Percentiles rank a stretch among this genome's conserved stretches.
These are phyloP conservation scores for Penicillium paneum DNA, from an alignment of 2,329 filamentous ascomycete genomes.

Conservation along the genomic window DNA sequence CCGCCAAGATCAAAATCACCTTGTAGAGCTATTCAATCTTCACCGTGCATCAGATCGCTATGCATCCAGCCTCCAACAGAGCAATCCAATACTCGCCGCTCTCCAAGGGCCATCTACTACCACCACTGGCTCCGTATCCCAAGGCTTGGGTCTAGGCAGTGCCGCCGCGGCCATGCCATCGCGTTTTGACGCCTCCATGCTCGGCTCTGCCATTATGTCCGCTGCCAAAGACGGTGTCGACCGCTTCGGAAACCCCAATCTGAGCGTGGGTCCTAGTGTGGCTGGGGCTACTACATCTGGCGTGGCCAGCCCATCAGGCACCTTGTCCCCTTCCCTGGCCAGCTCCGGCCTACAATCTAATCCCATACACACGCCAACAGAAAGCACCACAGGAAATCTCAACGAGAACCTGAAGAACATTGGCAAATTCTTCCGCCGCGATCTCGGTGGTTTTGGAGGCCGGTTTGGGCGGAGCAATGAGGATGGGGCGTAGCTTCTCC, in stretches of 20 bases:
- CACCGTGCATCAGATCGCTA: constrained; percentile 67
- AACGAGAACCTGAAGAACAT: constrained; percentile 95
- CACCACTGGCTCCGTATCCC: constrained; percentile 40
- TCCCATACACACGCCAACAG: constrained; percentile 21
- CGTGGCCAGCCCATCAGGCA: constrained; percentile 23
- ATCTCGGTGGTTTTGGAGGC: constrained; percentile 72
- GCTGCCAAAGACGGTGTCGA: constrained; percentile 82
- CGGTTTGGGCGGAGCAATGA: constrained; percentile 57
- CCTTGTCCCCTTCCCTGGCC: constrained; percentile 25
- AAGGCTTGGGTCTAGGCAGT: constrained; percentile 49
- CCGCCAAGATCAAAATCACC: constrained; percentile 74
- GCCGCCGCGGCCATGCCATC: constrained; percentile 46
- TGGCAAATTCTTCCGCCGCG: constrained; percentile 91
- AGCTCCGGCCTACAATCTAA: constrained; percentile 21
- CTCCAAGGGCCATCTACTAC: constrained; percentile 45
- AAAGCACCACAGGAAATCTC: constrained; percentile 62
- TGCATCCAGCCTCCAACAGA: constrained; percentile 64
- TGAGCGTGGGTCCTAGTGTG: constrained; percentile 34
- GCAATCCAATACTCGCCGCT: constrained; percentile 67
- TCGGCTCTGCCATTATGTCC: constrained; percentile 85
- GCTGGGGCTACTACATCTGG: constrained; percentile 34
- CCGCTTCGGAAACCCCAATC: constrained; percentile 63
- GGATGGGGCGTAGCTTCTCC: constrained; percentile 12
- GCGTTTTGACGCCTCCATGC: constrained; percentile 74
- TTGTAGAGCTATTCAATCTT: constrained; percentile 87